Conservation (phyloP, 176 grass and related monocot genomes). For the Areca catechu region DNA sequence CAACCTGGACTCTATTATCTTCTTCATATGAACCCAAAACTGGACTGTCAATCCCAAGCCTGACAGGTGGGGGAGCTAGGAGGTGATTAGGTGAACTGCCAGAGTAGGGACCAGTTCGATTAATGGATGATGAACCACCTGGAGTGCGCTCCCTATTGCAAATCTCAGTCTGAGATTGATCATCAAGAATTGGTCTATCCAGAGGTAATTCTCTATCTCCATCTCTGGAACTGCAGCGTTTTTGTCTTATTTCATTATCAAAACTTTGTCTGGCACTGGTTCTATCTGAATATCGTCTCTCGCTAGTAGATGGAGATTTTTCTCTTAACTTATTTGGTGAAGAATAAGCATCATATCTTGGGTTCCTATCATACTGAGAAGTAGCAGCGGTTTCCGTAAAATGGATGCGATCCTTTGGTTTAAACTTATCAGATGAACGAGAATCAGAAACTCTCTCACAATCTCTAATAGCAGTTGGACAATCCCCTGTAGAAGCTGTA, state of each 20-base stretch:
- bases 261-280: constrained; percentile 7
- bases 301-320: constrained; percentile 22
- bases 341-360: constrained; percentile 20
- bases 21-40: constrained; percentile 33
- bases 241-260: constrained; percentile 10
- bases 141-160: constrained; percentile 2
- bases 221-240: no score
- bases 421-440: constrained; percentile 15
- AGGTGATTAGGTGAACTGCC: constrained; percentile 15
- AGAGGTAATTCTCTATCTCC: no score
- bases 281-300: constrained; percentile 16
- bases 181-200: background rate
- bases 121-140: constrained; percentile 6
- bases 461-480: constrained; percentile 12
- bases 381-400: constrained; percentile 16
- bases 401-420: constrained; percentile 1
- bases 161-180: constrained; percentile 1
- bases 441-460: constrained; percentile 12
- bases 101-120: constrained; percentile 1
- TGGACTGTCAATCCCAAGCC: constrained; percentile 19
- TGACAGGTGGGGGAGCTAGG: constrained; percentile 11
- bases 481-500: constrained; percentile 6
- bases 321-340: constrained; percentile 25
- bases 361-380: constrained; percentile 27
- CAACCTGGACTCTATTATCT: constrained; percentile 23